phyloP scores from a whole-genome alignment of 169 alveolate genomes.

The Cryptosporidium felis region DNA sequence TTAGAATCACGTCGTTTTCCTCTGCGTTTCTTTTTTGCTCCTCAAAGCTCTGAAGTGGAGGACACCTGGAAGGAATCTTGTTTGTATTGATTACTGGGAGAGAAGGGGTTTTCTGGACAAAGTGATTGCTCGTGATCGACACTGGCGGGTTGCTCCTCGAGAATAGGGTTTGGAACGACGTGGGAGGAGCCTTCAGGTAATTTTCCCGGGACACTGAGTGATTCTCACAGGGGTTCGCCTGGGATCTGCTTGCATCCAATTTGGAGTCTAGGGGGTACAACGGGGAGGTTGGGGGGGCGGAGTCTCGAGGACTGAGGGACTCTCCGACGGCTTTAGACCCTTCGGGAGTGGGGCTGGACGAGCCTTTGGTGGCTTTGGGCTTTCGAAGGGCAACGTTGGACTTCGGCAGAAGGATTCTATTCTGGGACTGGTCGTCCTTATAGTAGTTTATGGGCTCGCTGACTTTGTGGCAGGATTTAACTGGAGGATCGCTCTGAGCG shows the following conservation, averaged over 20 bases:
- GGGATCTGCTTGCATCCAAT: too few relatives aligned
- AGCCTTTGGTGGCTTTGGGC: not conserved
- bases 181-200: not conserved
- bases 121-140: not conserved
- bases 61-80: not conserved
- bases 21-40: not conserved
- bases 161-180: not conserved
- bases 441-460: conserved; percentile 1
- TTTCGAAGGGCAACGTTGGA: not conserved
- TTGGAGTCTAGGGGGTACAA: too few relatives aligned
- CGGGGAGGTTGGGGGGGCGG: too few relatives aligned
- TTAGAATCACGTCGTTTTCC: conserved; percentile 1
- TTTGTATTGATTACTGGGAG: not conserved
- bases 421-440: not conserved
- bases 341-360: not conserved
- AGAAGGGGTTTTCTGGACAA: not conserved
- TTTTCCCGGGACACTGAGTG: too few relatives aligned
- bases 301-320: too few relatives aligned
- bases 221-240: too few relatives aligned
- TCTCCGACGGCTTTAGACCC: too few relatives aligned
- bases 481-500: not conserved
- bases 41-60: not conserved
- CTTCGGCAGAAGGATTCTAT: not conserved
- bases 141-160: not conserved
- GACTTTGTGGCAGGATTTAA: not conserved